These are phyloP conservation scores for Ogataea minuta DNA, from an alignment of 805 yeast genomes.

Conservation along the genomic window DNA sequence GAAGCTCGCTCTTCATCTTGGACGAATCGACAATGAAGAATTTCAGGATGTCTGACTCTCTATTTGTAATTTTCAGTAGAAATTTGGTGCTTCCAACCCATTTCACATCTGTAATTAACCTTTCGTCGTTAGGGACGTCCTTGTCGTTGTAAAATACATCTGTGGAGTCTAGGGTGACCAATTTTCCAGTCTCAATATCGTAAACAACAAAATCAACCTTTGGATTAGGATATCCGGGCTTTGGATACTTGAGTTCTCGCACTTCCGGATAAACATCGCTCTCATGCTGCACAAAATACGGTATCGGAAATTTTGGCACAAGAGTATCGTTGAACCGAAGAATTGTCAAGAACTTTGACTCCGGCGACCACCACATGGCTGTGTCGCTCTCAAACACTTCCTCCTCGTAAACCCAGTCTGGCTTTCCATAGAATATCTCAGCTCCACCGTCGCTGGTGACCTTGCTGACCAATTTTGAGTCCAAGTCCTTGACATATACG, in stretches of 20 bases:
- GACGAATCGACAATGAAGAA: slow-evolving; percentile 52
- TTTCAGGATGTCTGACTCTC: slow-evolving; percentile 65
- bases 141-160: slow-evolving; percentile 43
- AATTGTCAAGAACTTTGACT: slow-evolving; percentile 62
- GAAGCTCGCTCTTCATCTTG: slow-evolving; percentile 35
- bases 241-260: slow-evolving; percentile 70
- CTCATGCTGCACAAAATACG: slow-evolving; percentile 63
- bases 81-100: slow-evolving; percentile 63
- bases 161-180: slow-evolving; percentile 22
- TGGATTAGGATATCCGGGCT: slow-evolving; percentile 80
- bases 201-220: slow-evolving; percentile 52
- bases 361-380: slow-evolving; percentile 87
- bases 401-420: slow-evolving; percentile 95
- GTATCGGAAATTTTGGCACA: slow-evolving; percentile 72
- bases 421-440: slow-evolving; percentile 77
- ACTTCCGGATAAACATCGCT: slow-evolving; percentile 56
- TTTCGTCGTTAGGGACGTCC: slow-evolving; percentile 40
- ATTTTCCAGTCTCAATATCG: slow-evolving; percentile 31
- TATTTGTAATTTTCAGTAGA: slow-evolving; percentile 57
- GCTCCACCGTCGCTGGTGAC: slow-evolving; percentile 70
- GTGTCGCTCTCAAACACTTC: slow-evolving; percentile 72
- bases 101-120: slow-evolving; percentile 62
- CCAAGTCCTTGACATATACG: slow-evolving; percentile 52
- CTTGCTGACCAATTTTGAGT: slow-evolving; percentile 32
- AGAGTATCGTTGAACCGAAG: slow-evolving; percentile 68